Evolutionary conservation across 805 yeast genomes (phyloP).

Genomic region (Wickerhamomyces queroliae): DNA sequence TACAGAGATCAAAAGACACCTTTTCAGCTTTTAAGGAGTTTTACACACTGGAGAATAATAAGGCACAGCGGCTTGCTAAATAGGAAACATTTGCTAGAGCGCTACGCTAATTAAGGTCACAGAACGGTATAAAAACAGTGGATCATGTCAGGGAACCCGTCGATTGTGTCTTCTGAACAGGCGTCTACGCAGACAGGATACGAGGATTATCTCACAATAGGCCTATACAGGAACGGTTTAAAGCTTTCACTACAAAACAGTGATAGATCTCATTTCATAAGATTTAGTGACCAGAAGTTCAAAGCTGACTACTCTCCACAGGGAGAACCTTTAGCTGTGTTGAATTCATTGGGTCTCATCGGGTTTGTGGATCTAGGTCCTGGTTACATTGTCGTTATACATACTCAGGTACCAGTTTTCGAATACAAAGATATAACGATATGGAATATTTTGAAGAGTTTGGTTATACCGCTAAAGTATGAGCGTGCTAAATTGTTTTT

Average conservation of each 20-base stretch:
- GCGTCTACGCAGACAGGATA: neutral
- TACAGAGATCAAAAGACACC: too few species aligned
- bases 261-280: neutral
- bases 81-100: too few species aligned
- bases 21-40: too few species aligned
- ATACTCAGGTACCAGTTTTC: conserved; percentile 12
- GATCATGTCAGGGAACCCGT: neutral
- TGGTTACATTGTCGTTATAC: conserved; percentile 16
- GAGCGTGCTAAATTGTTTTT: conserved; percentile 14
- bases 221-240: neutral
- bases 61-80: too few species aligned
- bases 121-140: neutral
- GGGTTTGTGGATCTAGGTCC: conserved; percentile 21
- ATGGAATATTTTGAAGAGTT: conserved; percentile 12
- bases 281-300: neutral
- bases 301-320: neutral
- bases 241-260: neutral
- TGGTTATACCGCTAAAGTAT: conserved; percentile 19
- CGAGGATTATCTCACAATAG: neutral
- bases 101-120: neutral
- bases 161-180: neutral
- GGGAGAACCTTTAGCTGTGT: conserved; percentile 2
- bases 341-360: conserved; percentile 11
- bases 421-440: conserved; percentile 9
- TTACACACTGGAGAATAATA: neutral